Percentiles rank a stretch among this genome's conserved stretches.
phyloP scores from a whole-genome alignment of 2,329 filamentous ascomycete species.

The Trichophyton schoenleinii region DNA sequence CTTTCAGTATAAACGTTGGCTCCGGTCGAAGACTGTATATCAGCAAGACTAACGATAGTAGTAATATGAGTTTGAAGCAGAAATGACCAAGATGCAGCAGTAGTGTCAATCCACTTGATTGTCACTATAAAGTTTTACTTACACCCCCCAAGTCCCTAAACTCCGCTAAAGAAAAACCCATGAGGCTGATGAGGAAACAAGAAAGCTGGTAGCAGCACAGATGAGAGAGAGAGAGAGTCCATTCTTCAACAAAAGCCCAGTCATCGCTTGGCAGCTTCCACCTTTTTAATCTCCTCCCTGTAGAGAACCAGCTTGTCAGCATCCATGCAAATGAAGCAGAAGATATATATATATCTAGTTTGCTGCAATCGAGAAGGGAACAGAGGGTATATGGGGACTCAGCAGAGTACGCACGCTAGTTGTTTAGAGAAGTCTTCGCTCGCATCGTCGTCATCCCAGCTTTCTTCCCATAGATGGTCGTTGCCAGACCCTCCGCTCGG shows the following conservation, averaged over 20 bases:
- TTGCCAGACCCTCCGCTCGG: slow-evolving; percentile 44
- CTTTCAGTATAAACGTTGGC: not conserved
- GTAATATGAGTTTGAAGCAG: not conserved
- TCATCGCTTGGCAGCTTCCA: slow-evolving; percentile 45
- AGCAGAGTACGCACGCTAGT: slow-evolving; percentile 56
- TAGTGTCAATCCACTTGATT: not conserved
- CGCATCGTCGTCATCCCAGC: slow-evolving; percentile 98
- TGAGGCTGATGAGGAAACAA: not conserved
- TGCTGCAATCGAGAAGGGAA: too few relatives aligned
- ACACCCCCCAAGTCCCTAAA: not conserved
- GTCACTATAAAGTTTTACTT: not conserved
- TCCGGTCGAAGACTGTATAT: not conserved
- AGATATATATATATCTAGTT: not conserved
- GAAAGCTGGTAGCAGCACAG: not conserved
- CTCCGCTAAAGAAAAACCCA: slow-evolving; percentile 1
- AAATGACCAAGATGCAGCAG: not conserved
- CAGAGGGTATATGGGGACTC: not conserved
- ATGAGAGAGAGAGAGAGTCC: not conserved
- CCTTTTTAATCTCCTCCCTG: slow-evolving; percentile 81
- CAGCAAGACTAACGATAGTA: not conserved
- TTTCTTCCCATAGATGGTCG: slow-evolving; percentile 95
- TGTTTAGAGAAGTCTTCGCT: slow-evolving; percentile 93
- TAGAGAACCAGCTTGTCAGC: slow-evolving; percentile 4
- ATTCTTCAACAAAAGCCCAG: not conserved
- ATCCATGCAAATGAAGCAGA: not conserved